These are phyloP conservation scores for Phyllosticta citribraziliensis DNA, from an alignment of 2,329 filamentous ascomycete species.

Conservation along the genomic window DNA sequence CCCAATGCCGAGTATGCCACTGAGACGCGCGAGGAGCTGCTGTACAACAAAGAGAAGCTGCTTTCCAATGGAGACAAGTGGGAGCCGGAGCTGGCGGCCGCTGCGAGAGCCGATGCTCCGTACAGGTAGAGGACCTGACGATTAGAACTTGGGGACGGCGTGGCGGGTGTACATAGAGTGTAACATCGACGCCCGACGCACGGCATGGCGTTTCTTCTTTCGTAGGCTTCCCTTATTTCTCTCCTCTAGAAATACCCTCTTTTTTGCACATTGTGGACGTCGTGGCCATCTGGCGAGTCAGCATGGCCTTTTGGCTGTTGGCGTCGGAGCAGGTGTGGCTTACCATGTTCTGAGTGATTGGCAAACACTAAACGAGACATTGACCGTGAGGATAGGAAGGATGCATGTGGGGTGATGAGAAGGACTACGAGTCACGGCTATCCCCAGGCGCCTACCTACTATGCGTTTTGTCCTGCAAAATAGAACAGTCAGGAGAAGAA, in stretches of 20 bases:
- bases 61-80: slow-evolving; percentile 65
- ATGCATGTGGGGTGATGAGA: too few relatives aligned
- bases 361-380: too few relatives aligned
- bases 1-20: slow-evolving; percentile 68
- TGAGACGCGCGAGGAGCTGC: slow-evolving; percentile 77
- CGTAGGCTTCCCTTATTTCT: neutral
- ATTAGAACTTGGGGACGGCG: too few relatives aligned
- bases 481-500: too few relatives aligned
- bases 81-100: slow-evolving; percentile 93
- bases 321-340: neutral
- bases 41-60: slow-evolving; percentile 97
- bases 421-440: too few relatives aligned
- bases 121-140: slow-evolving; percentile 38
- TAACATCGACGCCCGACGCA: slow-evolving; percentile 4
- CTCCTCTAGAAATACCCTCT: neutral
- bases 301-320: neutral
- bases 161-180: slow-evolving; percentile 9
- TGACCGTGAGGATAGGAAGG: too few relatives aligned
- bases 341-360: too few relatives aligned
- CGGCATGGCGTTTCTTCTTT: slow-evolving; percentile 2
- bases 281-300: neutral
- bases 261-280: neutral
- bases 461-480: too few relatives aligned
- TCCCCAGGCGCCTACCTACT: too few relatives aligned
- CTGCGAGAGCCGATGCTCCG: slow-evolving; percentile 84